Evolutionary conservation across 768 basidiomycete genomes (phyloP).

Genomic region (Rhizopogon vesiculosus): DNA sequence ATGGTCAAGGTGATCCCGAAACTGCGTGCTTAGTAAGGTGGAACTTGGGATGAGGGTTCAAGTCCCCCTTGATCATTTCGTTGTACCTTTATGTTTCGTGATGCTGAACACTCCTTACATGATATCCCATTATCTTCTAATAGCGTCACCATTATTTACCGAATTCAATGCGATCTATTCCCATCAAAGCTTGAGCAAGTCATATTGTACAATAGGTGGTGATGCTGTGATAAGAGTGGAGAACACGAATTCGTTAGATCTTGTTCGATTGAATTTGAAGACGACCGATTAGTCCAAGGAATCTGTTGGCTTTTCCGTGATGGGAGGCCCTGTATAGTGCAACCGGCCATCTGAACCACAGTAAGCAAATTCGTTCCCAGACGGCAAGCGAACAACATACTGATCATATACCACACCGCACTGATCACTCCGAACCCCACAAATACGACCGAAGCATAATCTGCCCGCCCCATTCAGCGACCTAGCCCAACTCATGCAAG

Average conservation of each 20-base stretch:
- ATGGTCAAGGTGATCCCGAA: conserved; percentile 77
- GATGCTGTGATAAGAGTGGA: neutral
- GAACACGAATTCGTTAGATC: too few species aligned
- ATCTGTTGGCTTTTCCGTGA: conserved; percentile 15
- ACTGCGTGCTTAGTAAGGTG: conserved; percentile 46
- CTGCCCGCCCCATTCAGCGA: conserved; percentile 24
- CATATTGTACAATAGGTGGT: neutral
- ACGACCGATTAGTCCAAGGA: neutral
- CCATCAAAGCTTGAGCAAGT: neutral
- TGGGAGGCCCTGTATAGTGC: conserved; percentile 41
- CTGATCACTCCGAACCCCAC: conserved; percentile 57
- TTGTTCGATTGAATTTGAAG: neutral
- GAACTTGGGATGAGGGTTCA: neutral
- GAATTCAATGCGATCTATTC: neutral
- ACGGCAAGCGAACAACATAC: conserved; percentile 28
- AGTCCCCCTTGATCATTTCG: neutral
- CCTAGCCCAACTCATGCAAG: neutral
- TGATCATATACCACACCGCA: conserved; percentile 55
- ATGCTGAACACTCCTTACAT: neutral
- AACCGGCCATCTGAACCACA: conserved; percentile 33
- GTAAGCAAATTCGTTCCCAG: neutral
- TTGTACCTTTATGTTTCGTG: neutral
- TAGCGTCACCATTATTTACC: neutral
- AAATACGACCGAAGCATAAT: conserved; percentile 66
- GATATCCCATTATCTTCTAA: conserved; percentile 11